Conservation (phyloP, 2,329 filamentous ascomycete species). For the Alternaria arborescens region DNA sequence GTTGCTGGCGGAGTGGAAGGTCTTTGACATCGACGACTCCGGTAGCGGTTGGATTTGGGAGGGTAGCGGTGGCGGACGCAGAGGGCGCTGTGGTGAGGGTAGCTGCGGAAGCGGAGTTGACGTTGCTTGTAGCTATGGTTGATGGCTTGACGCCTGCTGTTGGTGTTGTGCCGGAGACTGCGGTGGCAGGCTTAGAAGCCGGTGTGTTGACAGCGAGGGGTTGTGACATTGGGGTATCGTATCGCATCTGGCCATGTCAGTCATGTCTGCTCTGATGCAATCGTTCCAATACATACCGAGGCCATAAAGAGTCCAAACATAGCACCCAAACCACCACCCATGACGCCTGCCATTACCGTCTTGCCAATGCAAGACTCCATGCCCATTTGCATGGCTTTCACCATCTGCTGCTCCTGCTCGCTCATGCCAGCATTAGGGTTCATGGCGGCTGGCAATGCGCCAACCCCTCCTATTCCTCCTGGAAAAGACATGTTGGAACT, state of each 20-base stretch:
- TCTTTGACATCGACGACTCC: slow-evolving; percentile 60
- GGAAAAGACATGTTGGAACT: slow-evolving; percentile 42
- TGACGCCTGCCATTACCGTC: slow-evolving; percentile 85
- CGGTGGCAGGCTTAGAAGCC: slow-evolving; percentile 47
- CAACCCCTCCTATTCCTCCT: slow-evolving; percentile 33
- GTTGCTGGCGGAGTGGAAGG: slow-evolving; percentile 83
- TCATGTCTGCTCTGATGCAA: not conserved
- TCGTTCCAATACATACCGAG: slow-evolving; percentile 68
- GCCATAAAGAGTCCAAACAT: slow-evolving; percentile 98
- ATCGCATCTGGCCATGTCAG: slow-evolving; percentile 77
- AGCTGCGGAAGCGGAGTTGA: slow-evolving; percentile 11
- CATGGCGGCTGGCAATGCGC: slow-evolving; percentile 36
- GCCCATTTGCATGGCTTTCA: slow-evolving; percentile 73
- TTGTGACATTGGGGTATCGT: slow-evolving; percentile 84
- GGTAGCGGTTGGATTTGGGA: slow-evolving; percentile 46
- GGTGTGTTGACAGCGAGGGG: slow-evolving; percentile 44
- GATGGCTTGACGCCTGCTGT: slow-evolving; percentile 16
- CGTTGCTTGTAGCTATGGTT: slow-evolving; percentile 6
- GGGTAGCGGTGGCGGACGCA: slow-evolving; percentile 73
- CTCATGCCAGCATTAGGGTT: slow-evolving; percentile 50
- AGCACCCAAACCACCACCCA: slow-evolving; percentile 93
- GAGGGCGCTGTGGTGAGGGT: slow-evolving; percentile 30
- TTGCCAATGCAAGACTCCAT: slow-evolving; percentile 96
- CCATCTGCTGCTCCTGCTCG: slow-evolving; percentile 59
- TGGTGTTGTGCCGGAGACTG: slow-evolving; percentile 47